These are phyloP conservation scores for Aspergillus indologenus DNA, from an alignment of 495 filamentous ascomycete genomes.

Conservation along the genomic window DNA sequence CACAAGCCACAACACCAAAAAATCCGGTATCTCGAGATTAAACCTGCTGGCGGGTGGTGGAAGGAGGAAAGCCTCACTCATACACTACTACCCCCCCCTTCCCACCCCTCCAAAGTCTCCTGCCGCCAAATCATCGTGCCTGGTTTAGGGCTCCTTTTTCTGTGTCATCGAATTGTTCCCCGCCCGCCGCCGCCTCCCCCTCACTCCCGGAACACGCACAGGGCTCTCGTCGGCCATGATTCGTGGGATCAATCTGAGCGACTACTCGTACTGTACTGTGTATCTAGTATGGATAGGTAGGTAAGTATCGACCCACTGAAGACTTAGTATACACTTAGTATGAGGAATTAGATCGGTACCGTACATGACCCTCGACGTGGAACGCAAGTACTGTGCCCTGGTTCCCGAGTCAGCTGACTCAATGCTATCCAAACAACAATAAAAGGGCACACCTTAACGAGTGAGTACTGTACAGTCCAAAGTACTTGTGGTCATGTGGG, in stretches of 20 bases:
- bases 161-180: neutral
- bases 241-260: neutral
- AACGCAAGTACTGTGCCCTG: neutral
- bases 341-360: neutral
- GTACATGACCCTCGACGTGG: neutral
- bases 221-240: neutral
- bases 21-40: neutral
- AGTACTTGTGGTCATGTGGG: neutral
- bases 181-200: slow-evolving; percentile 1
- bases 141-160: neutral
- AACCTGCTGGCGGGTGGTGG: neutral
- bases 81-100: neutral
- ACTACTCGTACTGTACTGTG: neutral
- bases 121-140: slow-evolving; percentile 2
- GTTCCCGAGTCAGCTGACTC: neutral
- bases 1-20: neutral
- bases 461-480: too few relatives aligned
- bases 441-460: too few relatives aligned
- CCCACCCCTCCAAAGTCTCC: neutral
- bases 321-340: too few relatives aligned
- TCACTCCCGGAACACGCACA: slow-evolving; percentile 2
- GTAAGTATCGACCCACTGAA: neutral
- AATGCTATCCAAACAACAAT: neutral
- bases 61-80: neutral
- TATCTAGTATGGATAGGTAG: neutral